phyloP scores from a whole-genome alignment of 2,329 filamentous ascomycete genomes.

The Colletotrichum echinochloae region DNA sequence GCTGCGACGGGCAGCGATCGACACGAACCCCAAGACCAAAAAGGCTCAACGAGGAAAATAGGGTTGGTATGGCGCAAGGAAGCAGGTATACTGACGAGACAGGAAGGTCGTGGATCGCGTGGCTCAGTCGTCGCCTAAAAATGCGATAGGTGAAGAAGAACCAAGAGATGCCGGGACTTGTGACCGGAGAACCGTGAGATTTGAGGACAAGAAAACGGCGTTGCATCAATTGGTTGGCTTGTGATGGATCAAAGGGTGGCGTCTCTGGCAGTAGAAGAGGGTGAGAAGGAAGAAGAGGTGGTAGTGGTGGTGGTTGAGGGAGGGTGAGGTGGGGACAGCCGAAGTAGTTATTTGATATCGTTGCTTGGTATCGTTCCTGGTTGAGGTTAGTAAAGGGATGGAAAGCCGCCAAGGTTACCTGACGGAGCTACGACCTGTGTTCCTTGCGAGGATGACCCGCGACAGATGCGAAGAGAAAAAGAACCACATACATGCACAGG shows the following conservation, averaged over 20 bases:
- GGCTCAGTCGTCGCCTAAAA: slow-evolving; percentile 3
- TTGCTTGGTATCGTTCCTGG: slow-evolving; percentile 7
- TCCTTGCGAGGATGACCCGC: slow-evolving; percentile 13
- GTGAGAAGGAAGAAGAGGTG: not conserved
- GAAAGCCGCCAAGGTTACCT: not conserved
- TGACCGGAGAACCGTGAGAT: not conserved
- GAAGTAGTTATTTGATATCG: slow-evolving; percentile 21
- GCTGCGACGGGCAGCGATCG: slow-evolving; percentile 1
- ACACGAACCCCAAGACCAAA: not conserved
- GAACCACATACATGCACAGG: not conserved
- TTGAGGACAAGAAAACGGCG: slow-evolving; percentile 16
- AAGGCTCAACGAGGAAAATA: not conserved
- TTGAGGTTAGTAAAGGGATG: not conserved
- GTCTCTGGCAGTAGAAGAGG: slow-evolving; percentile 4
- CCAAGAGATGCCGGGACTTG: not conserved
- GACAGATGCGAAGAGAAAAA: not conserved
- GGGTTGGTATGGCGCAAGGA: not conserved
- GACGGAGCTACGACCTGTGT: not conserved
- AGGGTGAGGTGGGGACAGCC: slow-evolving; percentile 12
- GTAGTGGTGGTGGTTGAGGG: slow-evolving; percentile 1
- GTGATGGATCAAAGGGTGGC: slow-evolving; percentile 12
- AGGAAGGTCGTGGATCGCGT: not conserved
- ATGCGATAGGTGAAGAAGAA: slow-evolving; percentile 8
- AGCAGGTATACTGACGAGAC: not conserved
- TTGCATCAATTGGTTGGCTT: slow-evolving; percentile 14